phyloP scores from a whole-genome alignment of 257 asterid genomes.

The Thymus mandschuricus region DNA sequence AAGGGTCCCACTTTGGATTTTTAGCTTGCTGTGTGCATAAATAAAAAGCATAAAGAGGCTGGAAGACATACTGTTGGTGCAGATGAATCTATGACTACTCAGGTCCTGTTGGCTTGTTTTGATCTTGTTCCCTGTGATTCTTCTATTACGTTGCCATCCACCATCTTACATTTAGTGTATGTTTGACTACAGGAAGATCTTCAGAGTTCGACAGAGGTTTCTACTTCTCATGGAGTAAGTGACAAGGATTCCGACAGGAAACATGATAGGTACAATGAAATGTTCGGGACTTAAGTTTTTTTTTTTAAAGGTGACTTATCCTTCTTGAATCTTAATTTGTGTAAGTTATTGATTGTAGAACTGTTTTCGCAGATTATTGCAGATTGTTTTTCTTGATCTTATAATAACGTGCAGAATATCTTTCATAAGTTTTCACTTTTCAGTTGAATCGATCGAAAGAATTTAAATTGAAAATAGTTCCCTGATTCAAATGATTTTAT shows the following conservation, averaged over 20 bases:
- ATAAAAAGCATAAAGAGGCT: constrained; percentile 52
- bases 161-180: constrained; percentile 23
- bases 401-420: background rate
- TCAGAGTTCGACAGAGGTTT: constrained; percentile 41
- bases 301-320: background rate
- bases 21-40: constrained; percentile 87
- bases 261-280: constrained; percentile 56
- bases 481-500: background rate
- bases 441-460: constrained; percentile 8
- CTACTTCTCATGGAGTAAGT: constrained; percentile 46
- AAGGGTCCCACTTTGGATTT: constrained; percentile 31
- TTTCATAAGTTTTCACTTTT: background rate
- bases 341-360: constrained; percentile 17
- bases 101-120: constrained; percentile 41
- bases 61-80: constrained; percentile 43
- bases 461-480: background rate
- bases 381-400: background rate
- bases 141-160: constrained; percentile 24
- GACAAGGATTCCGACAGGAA: constrained; percentile 43
- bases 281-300: constrained; percentile 10
- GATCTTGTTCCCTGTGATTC: constrained; percentile 34
- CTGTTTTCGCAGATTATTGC: background rate
- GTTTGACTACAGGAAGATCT: constrained; percentile 48
- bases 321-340: constrained; percentile 2
- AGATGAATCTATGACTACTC: constrained; percentile 39